phyloP scores from a whole-genome alignment of 371 early-diverging fungal species.

The Capillidium rhysosporum region DNA sequence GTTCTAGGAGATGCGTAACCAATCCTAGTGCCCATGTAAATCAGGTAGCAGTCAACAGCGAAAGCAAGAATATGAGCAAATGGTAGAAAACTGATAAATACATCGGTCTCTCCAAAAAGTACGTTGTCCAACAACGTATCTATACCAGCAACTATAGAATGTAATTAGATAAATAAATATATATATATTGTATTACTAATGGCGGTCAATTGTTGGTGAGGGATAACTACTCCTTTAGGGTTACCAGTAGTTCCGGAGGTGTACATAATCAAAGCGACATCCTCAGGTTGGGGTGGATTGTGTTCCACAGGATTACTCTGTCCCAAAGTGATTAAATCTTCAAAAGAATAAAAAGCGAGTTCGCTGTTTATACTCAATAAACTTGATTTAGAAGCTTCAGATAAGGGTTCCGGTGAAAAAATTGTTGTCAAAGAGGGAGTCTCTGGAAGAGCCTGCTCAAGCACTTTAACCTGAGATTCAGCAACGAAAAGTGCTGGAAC shows the following conservation, averaged over 20 bases:
- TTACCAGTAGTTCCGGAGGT: conserved; percentile 87
- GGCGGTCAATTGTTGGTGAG: conserved; percentile 65
- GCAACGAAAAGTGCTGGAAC: conserved; percentile 59
- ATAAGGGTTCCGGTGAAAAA: conserved; percentile 37
- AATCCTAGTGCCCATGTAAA: conserved; percentile 55
- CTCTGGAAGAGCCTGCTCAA: conserved; percentile 30
- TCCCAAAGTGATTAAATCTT: conserved; percentile 39
- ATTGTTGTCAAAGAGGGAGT: conserved; percentile 46
- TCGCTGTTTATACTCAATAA: conserved; percentile 13
- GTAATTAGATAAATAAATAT: neutral
- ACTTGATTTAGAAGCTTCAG: neutral
- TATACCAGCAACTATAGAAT: neutral
- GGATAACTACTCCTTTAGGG: conserved; percentile 74
- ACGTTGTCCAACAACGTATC: neutral
- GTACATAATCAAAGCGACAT: conserved; percentile 85
- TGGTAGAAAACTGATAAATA: conserved; percentile 65
- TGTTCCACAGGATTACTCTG: conserved; percentile 31
- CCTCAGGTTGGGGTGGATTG: conserved; percentile 41
- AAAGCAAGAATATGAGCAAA: conserved; percentile 84
- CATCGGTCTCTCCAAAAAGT: conserved; percentile 27
- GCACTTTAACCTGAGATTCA: conserved; percentile 47
- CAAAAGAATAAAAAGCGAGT: conserved; percentile 23
- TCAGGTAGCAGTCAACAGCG: conserved; percentile 47
- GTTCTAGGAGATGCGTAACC: conserved; percentile 79
- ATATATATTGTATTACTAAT: conserved; percentile 20